Evolutionary conservation across 805 yeast genomes (phyloP).

Genomic region (Isabelozyma pseudorhagii): DNA sequence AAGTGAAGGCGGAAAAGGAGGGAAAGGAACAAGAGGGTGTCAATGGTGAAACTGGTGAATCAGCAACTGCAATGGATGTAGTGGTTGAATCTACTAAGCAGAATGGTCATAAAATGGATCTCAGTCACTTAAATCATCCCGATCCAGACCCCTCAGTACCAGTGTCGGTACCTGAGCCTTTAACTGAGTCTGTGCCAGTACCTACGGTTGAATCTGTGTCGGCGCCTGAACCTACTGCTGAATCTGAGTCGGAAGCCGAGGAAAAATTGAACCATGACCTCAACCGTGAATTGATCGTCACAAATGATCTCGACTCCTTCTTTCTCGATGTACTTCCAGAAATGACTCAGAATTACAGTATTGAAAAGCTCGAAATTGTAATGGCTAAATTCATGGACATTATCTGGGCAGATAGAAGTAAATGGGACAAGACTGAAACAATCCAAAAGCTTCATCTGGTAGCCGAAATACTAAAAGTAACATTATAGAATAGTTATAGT

Average conservation of each 20-base stretch:
- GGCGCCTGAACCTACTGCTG: constrained; percentile 1
- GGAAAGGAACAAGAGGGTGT: background rate
- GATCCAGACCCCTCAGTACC: background rate
- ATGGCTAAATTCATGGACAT: constrained; percentile 69
- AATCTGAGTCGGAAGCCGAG: constrained; percentile 35
- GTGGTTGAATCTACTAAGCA: constrained; percentile 4
- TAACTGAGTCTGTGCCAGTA: background rate
- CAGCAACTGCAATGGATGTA: background rate
- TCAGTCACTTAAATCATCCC: background rate
- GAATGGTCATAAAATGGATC: background rate
- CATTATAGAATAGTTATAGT: background rate
- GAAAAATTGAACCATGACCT: constrained; percentile 41
- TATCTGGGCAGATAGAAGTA: constrained; percentile 63
- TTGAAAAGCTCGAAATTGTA: constrained; percentile 36
- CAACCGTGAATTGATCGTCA: constrained; percentile 47
- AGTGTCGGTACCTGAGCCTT: background rate
- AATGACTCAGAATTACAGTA: constrained; percentile 29
- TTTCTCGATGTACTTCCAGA: constrained; percentile 23
- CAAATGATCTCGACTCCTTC: constrained; percentile 14
- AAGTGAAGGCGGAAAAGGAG: background rate
- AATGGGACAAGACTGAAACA: constrained; percentile 42
- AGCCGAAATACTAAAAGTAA: constrained; percentile 9
- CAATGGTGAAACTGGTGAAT: background rate
- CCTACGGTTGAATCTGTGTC: background rate
- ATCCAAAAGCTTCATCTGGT: constrained; percentile 26